These are phyloP conservation scores for Mycena olivaceomarginata DNA, from an alignment of 768 basidiomycete genomes.

Conservation along the genomic window DNA sequence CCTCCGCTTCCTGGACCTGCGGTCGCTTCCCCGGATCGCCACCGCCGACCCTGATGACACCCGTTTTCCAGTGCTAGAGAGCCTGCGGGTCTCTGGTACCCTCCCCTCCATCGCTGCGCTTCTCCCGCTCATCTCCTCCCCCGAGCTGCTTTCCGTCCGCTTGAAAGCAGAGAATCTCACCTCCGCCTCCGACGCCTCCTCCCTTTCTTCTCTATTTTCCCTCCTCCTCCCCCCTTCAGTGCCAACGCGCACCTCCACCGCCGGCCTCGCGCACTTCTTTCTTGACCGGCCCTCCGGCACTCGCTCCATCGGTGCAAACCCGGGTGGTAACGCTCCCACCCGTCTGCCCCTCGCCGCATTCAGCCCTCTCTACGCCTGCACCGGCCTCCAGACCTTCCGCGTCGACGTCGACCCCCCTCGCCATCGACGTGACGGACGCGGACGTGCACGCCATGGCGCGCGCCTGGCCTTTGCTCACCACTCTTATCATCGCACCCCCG, in stretches of 20 bases:
- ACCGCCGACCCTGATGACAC: background rate
- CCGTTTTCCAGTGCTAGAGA: slow-evolving; percentile 28
- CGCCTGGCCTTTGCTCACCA: slow-evolving; percentile 38
- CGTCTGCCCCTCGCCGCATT: slow-evolving; percentile 37
- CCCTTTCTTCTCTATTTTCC: slow-evolving; percentile 16
- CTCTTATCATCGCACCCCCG: slow-evolving; percentile 31
- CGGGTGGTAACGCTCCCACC: background rate
- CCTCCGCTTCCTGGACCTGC: slow-evolving; percentile 40
- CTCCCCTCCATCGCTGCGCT: slow-evolving; percentile 27
- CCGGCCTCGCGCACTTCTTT: slow-evolving; percentile 32
- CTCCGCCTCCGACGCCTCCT: background rate
- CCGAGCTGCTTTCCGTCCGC: slow-evolving; percentile 31
- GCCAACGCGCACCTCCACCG: slow-evolving; percentile 24
- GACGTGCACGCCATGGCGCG: slow-evolving; percentile 39
- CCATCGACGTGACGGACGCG: slow-evolving; percentile 31
- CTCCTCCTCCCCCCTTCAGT: slow-evolving; percentile 29
- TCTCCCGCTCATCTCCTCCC: slow-evolving; percentile 36
- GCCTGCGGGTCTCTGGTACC: slow-evolving; percentile 36
- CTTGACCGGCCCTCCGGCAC: slow-evolving; percentile 20
- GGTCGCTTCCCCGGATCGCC: slow-evolving; percentile 21
- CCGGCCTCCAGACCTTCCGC: slow-evolving; percentile 38
- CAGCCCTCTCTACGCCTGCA: slow-evolving; percentile 37
- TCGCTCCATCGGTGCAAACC: background rate
- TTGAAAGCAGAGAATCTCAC: slow-evolving; percentile 13
- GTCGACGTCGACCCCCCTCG: slow-evolving; percentile 36